Evolutionary conservation across 2,329 filamentous ascomycete species (phyloP), one percentile per base, ranked within the genome.

Genomic region (Sporothrix globosa): DNA sequence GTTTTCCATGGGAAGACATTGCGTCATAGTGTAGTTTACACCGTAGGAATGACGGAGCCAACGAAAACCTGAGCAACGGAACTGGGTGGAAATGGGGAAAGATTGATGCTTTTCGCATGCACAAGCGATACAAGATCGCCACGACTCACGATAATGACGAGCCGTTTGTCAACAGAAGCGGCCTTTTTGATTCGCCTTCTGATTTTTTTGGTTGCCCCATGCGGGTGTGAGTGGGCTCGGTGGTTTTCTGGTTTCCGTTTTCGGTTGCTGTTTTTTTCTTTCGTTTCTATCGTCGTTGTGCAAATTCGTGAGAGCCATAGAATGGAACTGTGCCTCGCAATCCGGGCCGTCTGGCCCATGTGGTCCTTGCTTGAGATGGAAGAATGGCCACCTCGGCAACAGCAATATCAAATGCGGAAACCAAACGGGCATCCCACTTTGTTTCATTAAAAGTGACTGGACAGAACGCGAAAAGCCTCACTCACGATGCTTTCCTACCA

Each of bases 301-400:
- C 17, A 11, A 17, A 9, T 34, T 39, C 5, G 27, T 30, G 2
- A 30, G 27, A 30, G 27, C 27, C 27, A 30, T 2, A 30, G 27
- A 30, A 30, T 30, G 27, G 27, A 4, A 30, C 44, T 39, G 61
- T 50, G 46, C 60, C 61, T 50, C 61, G 61, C 61, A 52, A 52
- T 66, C 61, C 61, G 61, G 63, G 48, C 63, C 63, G 63, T 30
- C 63, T 67, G 63, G 19, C 63, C 61, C 56, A 41, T 41, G 21
- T n/a, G 30, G 30, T 6, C 7, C 54, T 39, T 14, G 44, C 44
- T 46, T 17, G 9, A 30, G 19, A 39, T 39, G 27, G 30, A 58
- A 41, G 19, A 39, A 39, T n/a, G 54, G 30, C 54, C 21, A 24
- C 54, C 54, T 58, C 54, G 54, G 30, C 30, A 58, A 39, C 30